Percentiles rank a stretch among this genome's conserved stretches.
These are phyloP conservation scores for Ganoderma multipileum DNA, from an alignment of 1,284 basidiomycete species.

Conservation along the genomic window DNA sequence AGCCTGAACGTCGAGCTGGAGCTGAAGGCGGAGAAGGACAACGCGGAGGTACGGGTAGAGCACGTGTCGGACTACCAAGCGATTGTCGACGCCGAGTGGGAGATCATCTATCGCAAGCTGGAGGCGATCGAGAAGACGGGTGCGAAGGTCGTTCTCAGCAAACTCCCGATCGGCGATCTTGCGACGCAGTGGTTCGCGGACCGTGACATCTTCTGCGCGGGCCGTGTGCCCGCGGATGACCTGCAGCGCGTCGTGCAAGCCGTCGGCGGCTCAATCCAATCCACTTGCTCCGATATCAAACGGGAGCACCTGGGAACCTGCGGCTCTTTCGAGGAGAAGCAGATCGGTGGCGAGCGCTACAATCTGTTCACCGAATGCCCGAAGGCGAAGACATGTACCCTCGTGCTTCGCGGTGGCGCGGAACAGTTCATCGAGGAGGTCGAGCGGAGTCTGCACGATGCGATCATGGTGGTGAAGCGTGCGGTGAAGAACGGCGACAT, in stretches of 20 bases:
- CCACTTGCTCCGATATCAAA: constrained; percentile 93
- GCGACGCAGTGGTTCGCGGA: constrained; percentile 99
- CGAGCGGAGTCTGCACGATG: constrained; percentile 96
- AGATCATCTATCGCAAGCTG: constrained; percentile 98
- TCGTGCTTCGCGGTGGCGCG: constrained; percentile 94
- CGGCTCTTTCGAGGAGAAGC: constrained; percentile 91
- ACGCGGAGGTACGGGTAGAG: constrained; percentile 97
- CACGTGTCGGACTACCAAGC: constrained; percentile 98
- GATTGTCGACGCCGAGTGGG: constrained; percentile 99
- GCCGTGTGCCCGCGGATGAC: constrained; percentile 92
- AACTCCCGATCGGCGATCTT: constrained; percentile 97
- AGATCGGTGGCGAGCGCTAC: constrained; percentile 97
- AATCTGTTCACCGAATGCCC: constrained; percentile 96
- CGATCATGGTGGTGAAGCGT: constrained; percentile 99
- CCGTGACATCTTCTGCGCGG: constrained; percentile 98
- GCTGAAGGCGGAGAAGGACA: constrained; percentile 99
- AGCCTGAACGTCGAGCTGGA: constrained; percentile 99
- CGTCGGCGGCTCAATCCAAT: constrained; percentile 94
- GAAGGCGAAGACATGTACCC: constrained; percentile 97
- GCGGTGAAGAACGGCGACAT: constrained; percentile 96
- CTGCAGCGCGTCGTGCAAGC: constrained; percentile 95
- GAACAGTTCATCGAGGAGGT: constrained; percentile 99
- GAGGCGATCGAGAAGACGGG: constrained; percentile 97
- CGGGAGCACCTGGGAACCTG: constrained; percentile 93
- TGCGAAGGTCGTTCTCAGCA: constrained; percentile 97